Evolutionary conservation across 2,329 filamentous ascomycete species (phyloP).

Genomic region (Tolypocladium pustulatum): DNA sequence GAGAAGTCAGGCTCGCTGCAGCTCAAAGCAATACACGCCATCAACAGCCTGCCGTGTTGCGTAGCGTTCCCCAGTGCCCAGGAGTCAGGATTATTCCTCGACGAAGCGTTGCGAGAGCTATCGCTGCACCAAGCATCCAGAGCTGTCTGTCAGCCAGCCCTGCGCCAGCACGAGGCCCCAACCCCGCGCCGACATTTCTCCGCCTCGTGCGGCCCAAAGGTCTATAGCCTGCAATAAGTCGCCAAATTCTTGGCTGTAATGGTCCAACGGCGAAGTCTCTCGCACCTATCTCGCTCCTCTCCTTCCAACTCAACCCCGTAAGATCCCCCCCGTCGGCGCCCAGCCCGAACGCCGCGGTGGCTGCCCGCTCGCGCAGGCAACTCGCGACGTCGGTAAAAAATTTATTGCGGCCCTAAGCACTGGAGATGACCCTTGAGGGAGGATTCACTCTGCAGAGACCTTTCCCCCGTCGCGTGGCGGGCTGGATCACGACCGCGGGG

Average conservation of each 20-base stretch:
- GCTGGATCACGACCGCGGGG: constrained; percentile 55
- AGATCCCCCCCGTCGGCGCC: constrained; percentile 47
- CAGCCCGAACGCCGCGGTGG: constrained; percentile 60
- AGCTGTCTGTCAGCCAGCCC: no score
- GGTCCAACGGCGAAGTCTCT: constrained; percentile 51
- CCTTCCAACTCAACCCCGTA: constrained; percentile 42
- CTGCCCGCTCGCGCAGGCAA: constrained; percentile 55
- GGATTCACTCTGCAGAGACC: constrained; percentile 62
- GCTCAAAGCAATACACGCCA: neutral
- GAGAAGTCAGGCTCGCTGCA: neutral
- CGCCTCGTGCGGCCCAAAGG: neutral
- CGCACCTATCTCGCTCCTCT: constrained; percentile 31
- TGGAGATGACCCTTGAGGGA: constrained; percentile 61
- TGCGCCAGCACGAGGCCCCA: no score
- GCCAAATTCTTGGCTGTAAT: constrained; percentile 39
- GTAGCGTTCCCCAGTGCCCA: neutral
- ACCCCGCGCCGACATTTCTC: neutral
- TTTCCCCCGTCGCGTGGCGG: constrained; percentile 62
- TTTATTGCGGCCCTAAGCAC: constrained; percentile 48
- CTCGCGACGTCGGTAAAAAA: constrained; percentile 43
- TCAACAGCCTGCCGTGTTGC: neutral
- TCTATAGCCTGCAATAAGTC: constrained; percentile 12
- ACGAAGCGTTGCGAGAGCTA: neutral
- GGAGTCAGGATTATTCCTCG: neutral
- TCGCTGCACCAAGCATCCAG: no score